Conservation (phyloP, 177 flowering plant species). For the Telopea speciosissima region DNA sequence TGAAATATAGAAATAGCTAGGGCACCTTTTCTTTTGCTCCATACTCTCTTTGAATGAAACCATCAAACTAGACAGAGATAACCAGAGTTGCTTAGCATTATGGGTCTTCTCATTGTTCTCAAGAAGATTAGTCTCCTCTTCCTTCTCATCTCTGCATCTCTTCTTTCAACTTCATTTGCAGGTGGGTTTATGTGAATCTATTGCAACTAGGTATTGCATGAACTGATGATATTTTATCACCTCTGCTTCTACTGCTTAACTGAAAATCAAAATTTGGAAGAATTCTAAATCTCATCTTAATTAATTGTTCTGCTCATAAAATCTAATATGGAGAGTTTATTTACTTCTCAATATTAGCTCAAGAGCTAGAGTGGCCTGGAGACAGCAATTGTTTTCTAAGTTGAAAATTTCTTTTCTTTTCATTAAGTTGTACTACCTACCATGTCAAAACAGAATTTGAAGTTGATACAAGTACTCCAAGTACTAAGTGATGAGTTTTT, state of each 20-base stretch:
- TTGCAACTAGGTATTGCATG: background rate
- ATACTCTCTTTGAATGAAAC: conserved; percentile 6
- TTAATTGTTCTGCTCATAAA: too few species aligned
- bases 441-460: too few species aligned
- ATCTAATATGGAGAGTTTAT: too few species aligned
- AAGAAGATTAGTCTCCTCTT: conserved; percentile 41
- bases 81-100: conserved; percentile 10
- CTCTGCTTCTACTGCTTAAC: too few species aligned
- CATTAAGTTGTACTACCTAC: too few species aligned
- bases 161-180: conserved; percentile 44
- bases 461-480: too few species aligned
- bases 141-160: conserved; percentile 38
- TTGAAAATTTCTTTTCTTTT: too few species aligned
- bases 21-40: conserved; percentile 8
- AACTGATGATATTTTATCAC: too few species aligned
- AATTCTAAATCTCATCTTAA: background rate
- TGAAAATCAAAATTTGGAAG: background rate
- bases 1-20: conserved; percentile 5
- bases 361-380: too few species aligned
- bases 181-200: conserved; percentile 24
- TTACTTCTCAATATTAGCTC: too few species aligned
- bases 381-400: too few species aligned
- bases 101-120: conserved; percentile 27
- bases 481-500: too few species aligned
- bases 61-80: background rate